Evolutionary conservation across 2,329 filamentous ascomycete genomes (phyloP).

Genomic region (Seiridium unicorne): DNA sequence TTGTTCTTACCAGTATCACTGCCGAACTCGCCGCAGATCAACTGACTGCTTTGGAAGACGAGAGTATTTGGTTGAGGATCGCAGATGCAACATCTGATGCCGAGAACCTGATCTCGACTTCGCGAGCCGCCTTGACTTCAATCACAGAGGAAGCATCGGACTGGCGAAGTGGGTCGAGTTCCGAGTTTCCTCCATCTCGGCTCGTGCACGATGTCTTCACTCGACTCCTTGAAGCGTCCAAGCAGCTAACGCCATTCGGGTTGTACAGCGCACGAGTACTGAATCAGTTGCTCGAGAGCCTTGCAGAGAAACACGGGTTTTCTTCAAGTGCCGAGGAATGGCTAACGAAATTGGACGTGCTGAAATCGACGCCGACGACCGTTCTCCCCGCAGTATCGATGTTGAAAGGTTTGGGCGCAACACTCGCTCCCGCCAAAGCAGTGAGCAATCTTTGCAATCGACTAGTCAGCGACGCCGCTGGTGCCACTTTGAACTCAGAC

Average conservation of each 20-base stretch:
- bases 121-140: conserved; percentile 34
- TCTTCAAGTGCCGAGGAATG: conserved; percentile 44
- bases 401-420: conserved; percentile 50
- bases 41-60: conserved; percentile 39
- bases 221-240: conserved; percentile 42
- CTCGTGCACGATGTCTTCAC: conserved; percentile 41
- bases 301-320: conserved; percentile 47
- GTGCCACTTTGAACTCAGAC: conserved; percentile 38
- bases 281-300: conserved; percentile 44
- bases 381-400: conserved; percentile 49
- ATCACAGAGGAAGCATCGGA: conserved; percentile 29
- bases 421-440: conserved; percentile 44
- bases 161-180: conserved; percentile 36
- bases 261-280: conserved; percentile 54
- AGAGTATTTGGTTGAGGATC: conserved; percentile 45
- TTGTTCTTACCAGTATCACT: conserved; percentile 51
- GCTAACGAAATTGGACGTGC: conserved; percentile 41
- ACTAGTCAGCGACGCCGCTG: conserved; percentile 59
- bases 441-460: conserved; percentile 57
- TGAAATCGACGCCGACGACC: conserved; percentile 46
- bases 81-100: conserved; percentile 35
- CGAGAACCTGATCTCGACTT: conserved; percentile 40
- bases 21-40: conserved; percentile 54
- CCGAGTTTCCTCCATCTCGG: conserved; percentile 29
- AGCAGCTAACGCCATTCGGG: conserved; percentile 37